phyloP scores from a whole-genome alignment of 2,329 filamentous ascomycete species.

The Achaetomium macrosporum region DNA sequence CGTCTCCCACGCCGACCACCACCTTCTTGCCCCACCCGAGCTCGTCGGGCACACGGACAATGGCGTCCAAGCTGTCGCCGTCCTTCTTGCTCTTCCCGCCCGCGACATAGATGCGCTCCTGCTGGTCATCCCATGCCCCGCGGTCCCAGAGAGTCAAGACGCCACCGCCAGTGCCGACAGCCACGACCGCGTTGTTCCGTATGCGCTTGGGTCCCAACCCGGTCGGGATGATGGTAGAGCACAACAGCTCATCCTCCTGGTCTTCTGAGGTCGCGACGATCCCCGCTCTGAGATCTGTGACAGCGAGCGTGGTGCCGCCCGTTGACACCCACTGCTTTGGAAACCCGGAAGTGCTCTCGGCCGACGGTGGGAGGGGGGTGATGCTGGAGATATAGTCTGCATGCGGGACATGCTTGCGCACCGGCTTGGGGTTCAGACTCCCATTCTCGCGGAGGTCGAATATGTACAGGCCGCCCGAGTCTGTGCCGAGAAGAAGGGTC shows the following conservation, averaged over 20 bases:
- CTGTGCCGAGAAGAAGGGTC: slow-evolving; percentile 80
- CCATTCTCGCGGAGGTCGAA: slow-evolving; percentile 68
- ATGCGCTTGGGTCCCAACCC: slow-evolving; percentile 64
- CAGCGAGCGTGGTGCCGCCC: slow-evolving; percentile 81
- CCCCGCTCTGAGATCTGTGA: slow-evolving; percentile 81
- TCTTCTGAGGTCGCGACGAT: slow-evolving; percentile 87
- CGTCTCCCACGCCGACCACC: slow-evolving; percentile 76
- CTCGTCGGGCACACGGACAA: slow-evolving; percentile 65
- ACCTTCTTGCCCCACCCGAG: slow-evolving; percentile 66
- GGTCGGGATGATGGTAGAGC: slow-evolving; percentile 63
- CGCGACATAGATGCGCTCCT: slow-evolving; percentile 78
- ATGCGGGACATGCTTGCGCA: slow-evolving; percentile 80
- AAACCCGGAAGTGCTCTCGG: slow-evolving; percentile 78
- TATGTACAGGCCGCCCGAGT: slow-evolving; percentile 83
- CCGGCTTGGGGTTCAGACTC: slow-evolving; percentile 55
- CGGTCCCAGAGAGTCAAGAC: slow-evolving; percentile 91
- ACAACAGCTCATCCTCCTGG: slow-evolving; percentile 89
- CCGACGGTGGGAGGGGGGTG: slow-evolving; percentile 71
- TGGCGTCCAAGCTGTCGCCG: slow-evolving; percentile 75
- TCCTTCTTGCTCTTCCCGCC: slow-evolving; percentile 45
- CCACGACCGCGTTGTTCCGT: slow-evolving; percentile 66
- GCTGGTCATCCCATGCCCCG: slow-evolving; percentile 91
- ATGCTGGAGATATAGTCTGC: slow-evolving; percentile 89
- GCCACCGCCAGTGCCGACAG: slow-evolving; percentile 69
- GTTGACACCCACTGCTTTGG: slow-evolving; percentile 94